Conservation (phyloP, 768 basidiomycete species). For the Xerocomellus intermedius region DNA sequence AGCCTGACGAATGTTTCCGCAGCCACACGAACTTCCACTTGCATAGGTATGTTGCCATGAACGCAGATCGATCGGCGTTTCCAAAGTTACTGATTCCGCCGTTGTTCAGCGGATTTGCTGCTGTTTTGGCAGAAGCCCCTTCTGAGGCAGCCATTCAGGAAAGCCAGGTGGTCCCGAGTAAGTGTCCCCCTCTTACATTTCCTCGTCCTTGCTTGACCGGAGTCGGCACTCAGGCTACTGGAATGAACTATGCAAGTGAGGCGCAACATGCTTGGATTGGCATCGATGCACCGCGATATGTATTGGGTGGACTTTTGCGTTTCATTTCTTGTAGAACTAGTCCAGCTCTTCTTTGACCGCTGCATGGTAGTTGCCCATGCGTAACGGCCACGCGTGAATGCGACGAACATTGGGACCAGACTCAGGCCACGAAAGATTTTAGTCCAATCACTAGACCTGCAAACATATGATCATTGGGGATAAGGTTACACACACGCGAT, state of each 20-base stretch:
- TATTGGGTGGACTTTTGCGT: not conserved
- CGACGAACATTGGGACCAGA: not conserved
- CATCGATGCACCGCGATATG: not conserved
- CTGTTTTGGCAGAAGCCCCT: conserved; percentile 21
- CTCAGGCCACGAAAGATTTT: not conserved
- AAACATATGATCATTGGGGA: conserved; percentile 7
- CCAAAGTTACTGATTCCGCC: not conserved
- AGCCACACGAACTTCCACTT: conserved; percentile 27
- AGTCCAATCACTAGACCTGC: not conserved
- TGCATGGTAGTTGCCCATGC: not conserved
- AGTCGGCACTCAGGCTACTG: conserved; percentile 5
- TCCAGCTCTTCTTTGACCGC: not conserved
- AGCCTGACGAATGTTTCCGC: not conserved
- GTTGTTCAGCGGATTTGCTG: conserved; percentile 19
- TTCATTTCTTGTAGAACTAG: not conserved
- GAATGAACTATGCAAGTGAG: conserved; percentile 14
- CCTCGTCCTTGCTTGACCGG: not conserved
- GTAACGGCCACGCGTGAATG: not conserved
- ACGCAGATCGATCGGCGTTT: not conserved
- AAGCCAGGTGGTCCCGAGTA: conserved; percentile 16
- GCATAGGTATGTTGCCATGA: conserved; percentile 11
- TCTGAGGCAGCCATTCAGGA: conserved; percentile 12
- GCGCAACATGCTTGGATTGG: not conserved
- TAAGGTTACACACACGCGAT: conserved; percentile 17
- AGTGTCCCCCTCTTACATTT: not conserved